phyloP scores from a whole-genome alignment of 2,329 filamentous ascomycete species.

The Aspergillus luchuensis region DNA sequence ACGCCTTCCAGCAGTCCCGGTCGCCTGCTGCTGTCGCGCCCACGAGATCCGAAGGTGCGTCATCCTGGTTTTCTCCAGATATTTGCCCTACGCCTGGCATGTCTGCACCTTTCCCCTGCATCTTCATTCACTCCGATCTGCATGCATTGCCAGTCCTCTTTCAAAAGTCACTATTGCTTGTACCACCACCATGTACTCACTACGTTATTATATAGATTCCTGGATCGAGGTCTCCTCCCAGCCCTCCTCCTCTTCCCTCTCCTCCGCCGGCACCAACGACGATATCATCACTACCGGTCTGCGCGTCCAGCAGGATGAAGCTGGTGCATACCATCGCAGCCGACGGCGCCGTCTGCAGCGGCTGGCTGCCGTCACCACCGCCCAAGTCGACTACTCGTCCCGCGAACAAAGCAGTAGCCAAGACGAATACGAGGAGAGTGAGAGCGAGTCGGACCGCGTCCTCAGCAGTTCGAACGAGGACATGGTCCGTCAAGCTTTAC shows the following conservation, averaged over 20 bases:
- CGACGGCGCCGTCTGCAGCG: constrained; percentile 47
- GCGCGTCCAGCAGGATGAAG: constrained; percentile 65
- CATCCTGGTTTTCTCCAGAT: constrained; percentile 7
- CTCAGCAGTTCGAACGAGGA: constrained; percentile 67
- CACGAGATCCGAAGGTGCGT: constrained; percentile 49
- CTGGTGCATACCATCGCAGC: constrained; percentile 59
- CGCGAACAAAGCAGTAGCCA: constrained; percentile 70
- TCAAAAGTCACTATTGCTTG: constrained; percentile 2
- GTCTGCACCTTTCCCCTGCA: constrained; percentile 10
- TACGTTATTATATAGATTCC: constrained; percentile 68
- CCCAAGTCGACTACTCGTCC: constrained; percentile 43
- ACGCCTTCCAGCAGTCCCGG: constrained; percentile 37
- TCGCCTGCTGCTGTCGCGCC: constrained; percentile 36
- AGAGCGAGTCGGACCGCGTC: constrained; percentile 79
- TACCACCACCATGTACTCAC: constrained; percentile 46
- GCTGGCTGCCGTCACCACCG: constrained; percentile 41
- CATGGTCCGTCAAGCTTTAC: constrained; percentile 37
- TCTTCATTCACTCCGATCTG: constrained; percentile 18
- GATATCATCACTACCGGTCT: constrained; percentile 91
- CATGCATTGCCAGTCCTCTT: neutral
- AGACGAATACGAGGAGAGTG: constrained; percentile 92
- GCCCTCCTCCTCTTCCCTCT: constrained; percentile 89
- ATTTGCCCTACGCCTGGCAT: constrained; percentile 17
- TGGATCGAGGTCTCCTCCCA: constrained; percentile 95
- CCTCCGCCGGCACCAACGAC: constrained; percentile 69